Percentiles rank a stretch among this genome's conserved stretches.
Evolutionary conservation across 495 filamentous ascomycete genomes (phyloP).

Genomic region (Cudoniella acicularis): DNA sequence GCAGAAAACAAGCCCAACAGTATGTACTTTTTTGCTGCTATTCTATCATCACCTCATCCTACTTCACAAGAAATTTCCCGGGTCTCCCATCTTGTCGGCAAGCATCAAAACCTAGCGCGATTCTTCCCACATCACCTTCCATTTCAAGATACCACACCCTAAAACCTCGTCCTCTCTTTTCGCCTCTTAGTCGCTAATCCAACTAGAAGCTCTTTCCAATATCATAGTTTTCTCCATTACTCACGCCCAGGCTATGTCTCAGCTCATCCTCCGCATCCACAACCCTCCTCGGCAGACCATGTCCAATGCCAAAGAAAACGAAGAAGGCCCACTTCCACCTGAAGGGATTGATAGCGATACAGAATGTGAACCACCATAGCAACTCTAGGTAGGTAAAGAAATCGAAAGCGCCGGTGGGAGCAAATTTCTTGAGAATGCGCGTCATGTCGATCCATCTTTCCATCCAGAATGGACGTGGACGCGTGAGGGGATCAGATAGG

Average conservation of each 20-base stretch:
- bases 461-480: constrained; percentile 71
- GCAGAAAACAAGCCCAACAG: no score
- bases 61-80: no score
- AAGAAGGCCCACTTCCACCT: constrained; percentile 79
- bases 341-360: constrained; percentile 76
- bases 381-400: constrained; percentile 88
- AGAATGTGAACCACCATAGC: constrained; percentile 81
- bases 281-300: constrained; percentile 58
- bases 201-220: constrained; percentile 21
- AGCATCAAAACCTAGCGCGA: no score
- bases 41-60: no score
- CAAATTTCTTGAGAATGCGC: constrained; percentile 60
- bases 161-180: no score
- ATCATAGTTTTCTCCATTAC: constrained; percentile 22
- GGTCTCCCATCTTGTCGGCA: no score
- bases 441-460: constrained; percentile 86
- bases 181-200: background rate
- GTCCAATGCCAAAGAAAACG: constrained; percentile 72
- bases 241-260: constrained; percentile 40
- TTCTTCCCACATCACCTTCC: no score
- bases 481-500: constrained; percentile 70
- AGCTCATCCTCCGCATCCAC: constrained; percentile 61
- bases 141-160: no score
- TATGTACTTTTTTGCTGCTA: no score
- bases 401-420: constrained; percentile 72